Conservation (phyloP, 805 yeast species). For the Ogataea ganodermae region DNA sequence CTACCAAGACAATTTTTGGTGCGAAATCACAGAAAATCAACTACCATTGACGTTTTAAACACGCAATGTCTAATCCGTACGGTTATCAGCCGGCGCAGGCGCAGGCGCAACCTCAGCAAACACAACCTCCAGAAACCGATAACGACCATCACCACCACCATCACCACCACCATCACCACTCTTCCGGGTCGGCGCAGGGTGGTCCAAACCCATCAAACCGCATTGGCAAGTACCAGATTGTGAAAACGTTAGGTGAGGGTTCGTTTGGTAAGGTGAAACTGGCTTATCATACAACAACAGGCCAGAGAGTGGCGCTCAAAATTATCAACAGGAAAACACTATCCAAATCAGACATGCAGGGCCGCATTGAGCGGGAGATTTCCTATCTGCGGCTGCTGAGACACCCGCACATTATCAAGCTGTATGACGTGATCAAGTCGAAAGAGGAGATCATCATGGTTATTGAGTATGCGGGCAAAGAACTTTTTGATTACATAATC, state of each 20-base stretch:
- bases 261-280: slow-evolving; percentile 95
- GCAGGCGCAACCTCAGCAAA: slow-evolving; percentile 11
- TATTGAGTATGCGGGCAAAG: slow-evolving; percentile 95
- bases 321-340: slow-evolving; percentile 89
- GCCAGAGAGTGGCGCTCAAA: slow-evolving; percentile 89
- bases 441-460: slow-evolving; percentile 97
- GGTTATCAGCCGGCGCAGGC: slow-evolving; percentile 13
- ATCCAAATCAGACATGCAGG: slow-evolving; percentile 96
- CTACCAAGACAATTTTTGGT: too few relatives aligned
- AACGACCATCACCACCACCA: slow-evolving; percentile 19
- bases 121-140: slow-evolving; percentile 11
- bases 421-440: slow-evolving; percentile 92
- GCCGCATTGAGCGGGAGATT: slow-evolving; percentile 92
- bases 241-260: slow-evolving; percentile 93
- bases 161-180: slow-evolving; percentile 26
- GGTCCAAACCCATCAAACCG: slow-evolving; percentile 34
- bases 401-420: slow-evolving; percentile 94
- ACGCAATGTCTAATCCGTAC: slow-evolving; percentile 10
- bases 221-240: slow-evolving; percentile 91
- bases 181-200: slow-evolving; percentile 8
- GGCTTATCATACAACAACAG: slow-evolving; percentile 87
- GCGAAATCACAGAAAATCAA: background rate
- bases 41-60: background rate
- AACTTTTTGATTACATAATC: slow-evolving; percentile 91
- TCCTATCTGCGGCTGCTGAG: slow-evolving; percentile 83